phyloP scores from a whole-genome alignment of 2,329 filamentous ascomycete species.

The Aspergillaceae sp. region DNA sequence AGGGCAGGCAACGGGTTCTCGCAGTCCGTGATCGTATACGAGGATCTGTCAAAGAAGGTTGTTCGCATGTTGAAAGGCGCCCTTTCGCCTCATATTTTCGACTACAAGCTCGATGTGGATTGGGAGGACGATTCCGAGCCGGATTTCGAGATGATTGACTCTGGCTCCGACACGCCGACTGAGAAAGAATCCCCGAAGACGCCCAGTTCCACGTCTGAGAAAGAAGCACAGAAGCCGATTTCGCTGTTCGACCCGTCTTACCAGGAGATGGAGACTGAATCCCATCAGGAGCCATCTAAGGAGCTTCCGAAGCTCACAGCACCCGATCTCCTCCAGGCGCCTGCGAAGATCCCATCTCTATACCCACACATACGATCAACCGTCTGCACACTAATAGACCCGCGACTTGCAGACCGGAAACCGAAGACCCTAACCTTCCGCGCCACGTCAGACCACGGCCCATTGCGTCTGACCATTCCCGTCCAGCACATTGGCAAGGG shows the following conservation, averaged over 20 bases:
- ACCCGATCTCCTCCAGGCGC: constrained; percentile 57
- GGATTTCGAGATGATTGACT: constrained; percentile 56
- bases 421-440: constrained; percentile 51
- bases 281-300: constrained; percentile 28
- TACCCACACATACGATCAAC: constrained; percentile 59
- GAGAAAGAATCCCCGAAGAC: constrained; percentile 4
- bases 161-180: constrained; percentile 22
- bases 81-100: constrained; percentile 55
- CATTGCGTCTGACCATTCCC: constrained; percentile 57
- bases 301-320: constrained; percentile 45
- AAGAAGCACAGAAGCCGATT: constrained; percentile 36
- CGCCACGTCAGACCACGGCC: constrained; percentile 49
- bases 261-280: constrained; percentile 35
- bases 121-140: constrained; percentile 42
- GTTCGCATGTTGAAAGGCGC: constrained; percentile 67
- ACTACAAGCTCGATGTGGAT: constrained; percentile 57
- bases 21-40: constrained; percentile 53
- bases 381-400: constrained; percentile 57
- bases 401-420: constrained; percentile 38
- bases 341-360: constrained; percentile 54
- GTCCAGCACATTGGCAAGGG: constrained; percentile 43
- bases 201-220: constrained; percentile 2
- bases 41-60: constrained; percentile 61
- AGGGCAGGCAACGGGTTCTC: constrained; percentile 51
- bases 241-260: constrained; percentile 52